Conservation (phyloP, 768 basidiomycete species). For the Calocera cornea region DNA sequence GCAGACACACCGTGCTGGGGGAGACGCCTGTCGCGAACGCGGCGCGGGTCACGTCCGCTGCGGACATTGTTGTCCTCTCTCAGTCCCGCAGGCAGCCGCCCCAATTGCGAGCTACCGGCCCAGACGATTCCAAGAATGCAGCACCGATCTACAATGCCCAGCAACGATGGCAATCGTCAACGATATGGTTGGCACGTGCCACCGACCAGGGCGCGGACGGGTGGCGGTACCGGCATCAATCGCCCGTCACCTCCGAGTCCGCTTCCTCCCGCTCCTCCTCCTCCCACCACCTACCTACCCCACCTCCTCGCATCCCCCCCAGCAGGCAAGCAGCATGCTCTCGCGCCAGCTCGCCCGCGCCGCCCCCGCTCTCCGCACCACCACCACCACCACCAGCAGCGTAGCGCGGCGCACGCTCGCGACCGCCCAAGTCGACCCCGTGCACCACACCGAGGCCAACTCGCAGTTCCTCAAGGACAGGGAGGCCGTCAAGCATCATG, state of each 20-base stretch:
- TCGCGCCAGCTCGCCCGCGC: neutral
- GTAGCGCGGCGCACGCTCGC: neutral
- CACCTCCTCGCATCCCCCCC: neutral
- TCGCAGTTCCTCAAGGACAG: constrained; percentile 13
- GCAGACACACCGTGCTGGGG: neutral
- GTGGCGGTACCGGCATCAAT: neutral
- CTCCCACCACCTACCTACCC: neutral
- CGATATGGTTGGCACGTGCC: neutral
- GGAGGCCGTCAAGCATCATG: constrained; percentile 50
- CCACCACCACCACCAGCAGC: neutral
- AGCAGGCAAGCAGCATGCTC: neutral
- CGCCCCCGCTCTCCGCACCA: neutral
- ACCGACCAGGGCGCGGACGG: neutral
- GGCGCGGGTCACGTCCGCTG: neutral
- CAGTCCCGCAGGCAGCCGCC: too few relatives aligned
- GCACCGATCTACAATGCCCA: too few relatives aligned
- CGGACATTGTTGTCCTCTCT: neutral
- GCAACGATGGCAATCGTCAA: neutral
- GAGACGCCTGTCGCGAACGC: neutral
- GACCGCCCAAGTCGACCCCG: neutral
- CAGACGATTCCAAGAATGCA: neutral
- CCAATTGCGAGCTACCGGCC: too few relatives aligned
- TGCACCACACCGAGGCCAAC: neutral
- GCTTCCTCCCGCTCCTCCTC: neutral
- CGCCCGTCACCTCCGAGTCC: neutral